Conservation (phyloP, 805 yeast species). For the Starmerella bacillaris region DNA sequence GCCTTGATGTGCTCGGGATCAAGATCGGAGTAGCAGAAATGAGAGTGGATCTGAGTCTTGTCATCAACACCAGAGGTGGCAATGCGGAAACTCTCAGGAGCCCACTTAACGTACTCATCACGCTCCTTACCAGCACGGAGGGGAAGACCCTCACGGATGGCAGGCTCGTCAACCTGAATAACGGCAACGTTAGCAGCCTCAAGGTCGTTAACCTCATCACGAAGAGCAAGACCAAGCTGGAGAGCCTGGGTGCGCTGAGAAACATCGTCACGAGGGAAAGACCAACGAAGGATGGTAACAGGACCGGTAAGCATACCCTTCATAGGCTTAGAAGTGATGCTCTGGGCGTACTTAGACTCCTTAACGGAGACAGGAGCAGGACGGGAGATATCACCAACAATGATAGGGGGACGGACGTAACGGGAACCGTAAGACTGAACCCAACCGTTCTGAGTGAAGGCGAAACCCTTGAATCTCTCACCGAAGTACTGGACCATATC, state of each 20-base stretch:
- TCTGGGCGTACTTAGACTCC: conserved; percentile 98
- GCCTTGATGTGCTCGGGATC: conserved; percentile 99
- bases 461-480: conserved; percentile 95
- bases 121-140: conserved; percentile 95
- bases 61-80: conserved; percentile 96
- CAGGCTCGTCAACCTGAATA: conserved; percentile 99
- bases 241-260: conserved; percentile 83
- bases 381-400: conserved; percentile 98
- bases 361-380: conserved; percentile 97
- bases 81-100: conserved; percentile 98
- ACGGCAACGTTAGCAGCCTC: conserved; percentile 97
- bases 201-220: conserved; percentile 96
- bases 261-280: conserved; percentile 99
- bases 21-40: conserved; percentile 99
- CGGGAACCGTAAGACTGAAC: conserved; percentile 99
- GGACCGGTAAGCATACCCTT: conserved; percentile 99
- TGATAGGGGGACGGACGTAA: conserved; percentile 98
- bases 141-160: conserved; percentile 99
- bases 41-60: conserved; percentile 96
- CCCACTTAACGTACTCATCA: conserved; percentile 92
- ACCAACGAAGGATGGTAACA: conserved; percentile 98
- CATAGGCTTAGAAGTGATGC: conserved; percentile 85
- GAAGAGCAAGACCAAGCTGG: conserved; percentile 91
- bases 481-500: conserved; percentile 99
- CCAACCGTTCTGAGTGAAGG: conserved; percentile 99